A percentile compares a stretch with the other conserved stretches of the same genome.
phyloP scores from a whole-genome alignment of 1,284 basidiomycete genomes.

The Ganoderma multipileum region DNA sequence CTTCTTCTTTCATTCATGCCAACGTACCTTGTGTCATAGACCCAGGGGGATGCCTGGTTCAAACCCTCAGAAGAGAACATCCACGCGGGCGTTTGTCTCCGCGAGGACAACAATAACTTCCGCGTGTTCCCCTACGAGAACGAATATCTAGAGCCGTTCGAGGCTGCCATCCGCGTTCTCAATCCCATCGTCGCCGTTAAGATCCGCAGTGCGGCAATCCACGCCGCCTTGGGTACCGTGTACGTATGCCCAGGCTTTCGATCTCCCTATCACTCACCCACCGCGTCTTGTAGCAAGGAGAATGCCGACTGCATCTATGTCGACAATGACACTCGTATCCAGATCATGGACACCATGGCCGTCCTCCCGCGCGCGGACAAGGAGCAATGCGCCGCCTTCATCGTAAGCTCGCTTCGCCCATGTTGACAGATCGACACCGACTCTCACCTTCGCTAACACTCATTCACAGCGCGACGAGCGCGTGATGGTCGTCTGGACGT shows the following conservation, averaged over 20 bases:
- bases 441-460: not conserved
- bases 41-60: conserved; percentile 78
- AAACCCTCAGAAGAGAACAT: conserved; percentile 77
- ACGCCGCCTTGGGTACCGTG: conserved; percentile 75
- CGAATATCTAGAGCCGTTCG: conserved; percentile 65
- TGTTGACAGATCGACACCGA: too few relatives aligned
- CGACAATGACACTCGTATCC: conserved; percentile 65
- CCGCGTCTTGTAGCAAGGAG: conserved; percentile 47
- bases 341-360: conserved; percentile 66
- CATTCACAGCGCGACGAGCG: conserved; percentile 68
- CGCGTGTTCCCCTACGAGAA: conserved; percentile 76
- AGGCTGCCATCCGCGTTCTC: conserved; percentile 72
- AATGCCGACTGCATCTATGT: conserved; percentile 62
- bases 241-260: conserved; percentile 47
- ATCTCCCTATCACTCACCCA: not conserved
- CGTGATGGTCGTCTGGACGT: conserved; percentile 79
- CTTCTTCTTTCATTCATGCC: not conserved
- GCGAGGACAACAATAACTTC: conserved; percentile 65
- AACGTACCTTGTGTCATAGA: conserved; percentile 43
- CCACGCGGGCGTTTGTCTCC: conserved; percentile 71
- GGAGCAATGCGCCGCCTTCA: conserved; percentile 86
- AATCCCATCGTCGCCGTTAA: conserved; percentile 88
- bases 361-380: conserved; percentile 65
- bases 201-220: conserved; percentile 78
- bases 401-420: conserved; percentile 50